Conservation (phyloP, 768 basidiomycete species). For the Coprinopsis cinerea region DNA sequence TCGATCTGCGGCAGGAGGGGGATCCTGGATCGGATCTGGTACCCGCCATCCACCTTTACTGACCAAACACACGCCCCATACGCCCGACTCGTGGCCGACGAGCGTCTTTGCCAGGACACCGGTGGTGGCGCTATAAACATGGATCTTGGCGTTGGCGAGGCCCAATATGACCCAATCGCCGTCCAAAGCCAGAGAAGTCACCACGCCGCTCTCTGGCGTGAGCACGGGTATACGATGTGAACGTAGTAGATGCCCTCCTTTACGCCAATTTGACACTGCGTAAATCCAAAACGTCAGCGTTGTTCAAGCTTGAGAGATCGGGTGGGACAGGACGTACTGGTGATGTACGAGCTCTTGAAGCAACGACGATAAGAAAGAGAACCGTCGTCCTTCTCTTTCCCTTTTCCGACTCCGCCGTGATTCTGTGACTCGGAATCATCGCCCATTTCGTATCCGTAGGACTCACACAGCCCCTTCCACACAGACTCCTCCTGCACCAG, state of each 20-base stretch:
- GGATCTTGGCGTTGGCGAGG: constrained; percentile 78
- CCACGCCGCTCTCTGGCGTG: constrained; percentile 52
- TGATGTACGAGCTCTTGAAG: constrained; percentile 69
- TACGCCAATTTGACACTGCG: constrained; percentile 77
- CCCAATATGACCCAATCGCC: constrained; percentile 82
- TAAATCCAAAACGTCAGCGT: not conserved
- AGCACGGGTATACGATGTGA: constrained; percentile 48
- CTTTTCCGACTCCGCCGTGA: not conserved
- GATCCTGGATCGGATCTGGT: not conserved
- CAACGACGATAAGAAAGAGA: constrained; percentile 57
- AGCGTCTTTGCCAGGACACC: constrained; percentile 76
- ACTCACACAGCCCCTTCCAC: constrained; percentile 73
- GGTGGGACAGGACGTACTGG: constrained; percentile 40
- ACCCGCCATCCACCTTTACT: constrained; percentile 46
- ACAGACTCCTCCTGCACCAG: constrained; percentile 70
- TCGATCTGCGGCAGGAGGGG: not conserved
- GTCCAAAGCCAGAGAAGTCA: constrained; percentile 86
- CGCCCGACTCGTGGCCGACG: constrained; percentile 81
- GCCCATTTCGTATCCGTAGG: constrained; percentile 40
- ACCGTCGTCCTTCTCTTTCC: constrained; percentile 3
- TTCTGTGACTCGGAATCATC: not conserved
- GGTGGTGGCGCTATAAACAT: constrained; percentile 75
- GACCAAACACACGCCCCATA: constrained; percentile 86
- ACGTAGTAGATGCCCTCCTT: constrained; percentile 64
- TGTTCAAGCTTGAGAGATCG: not conserved